Percentiles rank a stretch among this genome's conserved stretches.
phyloP scores from a whole-genome alignment of 192 early-diverging fungal species.

The Lunasporangiospora selenospora region DNA sequence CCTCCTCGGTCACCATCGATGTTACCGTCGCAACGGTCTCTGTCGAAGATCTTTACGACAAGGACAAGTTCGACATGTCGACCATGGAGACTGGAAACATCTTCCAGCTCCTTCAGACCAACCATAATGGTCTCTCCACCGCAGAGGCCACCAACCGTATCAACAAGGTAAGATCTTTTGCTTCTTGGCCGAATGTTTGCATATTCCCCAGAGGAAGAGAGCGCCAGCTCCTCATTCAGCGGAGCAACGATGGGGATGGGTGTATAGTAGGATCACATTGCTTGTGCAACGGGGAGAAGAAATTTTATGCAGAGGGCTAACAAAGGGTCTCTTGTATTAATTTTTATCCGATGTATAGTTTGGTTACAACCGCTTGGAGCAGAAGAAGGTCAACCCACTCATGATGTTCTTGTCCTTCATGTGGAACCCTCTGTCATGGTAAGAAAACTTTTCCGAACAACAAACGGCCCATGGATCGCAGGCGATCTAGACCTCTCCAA shows the following conservation, averaged over 20 bases:
- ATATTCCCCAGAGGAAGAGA: no score
- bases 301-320: no score
- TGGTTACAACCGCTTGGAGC: slow-evolving; percentile 72
- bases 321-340: background rate
- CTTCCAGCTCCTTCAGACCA: slow-evolving; percentile 71
- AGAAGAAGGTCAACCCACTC: slow-evolving; percentile 82
- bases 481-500: no score
- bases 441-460: slow-evolving; percentile 6
- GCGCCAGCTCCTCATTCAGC: no score
- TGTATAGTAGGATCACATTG: no score
- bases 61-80: slow-evolving; percentile 81
- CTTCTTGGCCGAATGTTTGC: no score
- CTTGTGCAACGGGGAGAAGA: no score
- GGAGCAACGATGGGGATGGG: no score
- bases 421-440: slow-evolving; percentile 82
- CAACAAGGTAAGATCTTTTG: slow-evolving; percentile 52
- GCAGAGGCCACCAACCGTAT: slow-evolving; percentile 68
- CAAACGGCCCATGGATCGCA: no score
- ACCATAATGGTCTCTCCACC: slow-evolving; percentile 66
- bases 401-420: slow-evolving; percentile 88
- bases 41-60: slow-evolving; percentile 79
- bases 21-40: slow-evolving; percentile 65
- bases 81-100: slow-evolving; percentile 80
- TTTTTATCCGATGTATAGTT: slow-evolving; percentile 55
- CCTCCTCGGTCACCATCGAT: slow-evolving; percentile 53